phyloP scores from a whole-genome alignment of 495 filamentous ascomycete genomes.

The Lasiosphaeris hirsuta region DNA sequence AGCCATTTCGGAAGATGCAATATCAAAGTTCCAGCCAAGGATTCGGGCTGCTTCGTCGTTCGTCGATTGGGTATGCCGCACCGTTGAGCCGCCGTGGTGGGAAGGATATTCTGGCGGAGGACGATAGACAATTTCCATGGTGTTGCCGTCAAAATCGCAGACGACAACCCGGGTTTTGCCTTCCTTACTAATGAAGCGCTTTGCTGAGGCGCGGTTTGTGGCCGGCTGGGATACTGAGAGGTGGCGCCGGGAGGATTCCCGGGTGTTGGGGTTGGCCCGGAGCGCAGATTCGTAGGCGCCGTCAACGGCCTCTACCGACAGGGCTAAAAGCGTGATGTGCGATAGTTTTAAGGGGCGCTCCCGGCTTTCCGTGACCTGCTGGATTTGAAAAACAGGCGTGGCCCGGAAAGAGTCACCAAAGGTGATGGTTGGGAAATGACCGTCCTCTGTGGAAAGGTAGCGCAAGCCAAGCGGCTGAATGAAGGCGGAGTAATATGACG shows the following conservation, averaged over 20 bases:
- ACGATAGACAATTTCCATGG: slow-evolving; percentile 46
- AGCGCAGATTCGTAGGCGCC: slow-evolving; percentile 42
- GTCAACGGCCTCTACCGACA: slow-evolving; percentile 38
- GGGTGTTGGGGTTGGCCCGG: slow-evolving; percentile 36
- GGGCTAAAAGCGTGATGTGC: slow-evolving; percentile 39
- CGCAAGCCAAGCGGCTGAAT: slow-evolving; percentile 71
- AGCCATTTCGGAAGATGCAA: slow-evolving; percentile 25
- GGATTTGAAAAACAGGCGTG: slow-evolving; percentile 40
- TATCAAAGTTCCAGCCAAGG: slow-evolving; percentile 49
- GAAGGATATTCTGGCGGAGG: slow-evolving; percentile 27
- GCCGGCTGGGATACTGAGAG: slow-evolving; percentile 12
- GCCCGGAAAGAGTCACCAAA: slow-evolving; percentile 26
- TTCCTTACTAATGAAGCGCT: slow-evolving; percentile 13
- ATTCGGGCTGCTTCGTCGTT: slow-evolving; percentile 44
- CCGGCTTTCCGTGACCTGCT: slow-evolving; percentile 26
- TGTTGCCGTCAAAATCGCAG: slow-evolving; percentile 52
- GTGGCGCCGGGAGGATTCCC: slow-evolving; percentile 19
- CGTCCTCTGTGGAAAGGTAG: slow-evolving; percentile 51
- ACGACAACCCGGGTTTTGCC: slow-evolving; percentile 36
- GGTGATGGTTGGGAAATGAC: slow-evolving; percentile 30
- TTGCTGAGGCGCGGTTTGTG: slow-evolving; percentile 20
- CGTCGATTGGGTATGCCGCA: slow-evolving; percentile 34
- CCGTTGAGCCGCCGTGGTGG: slow-evolving; percentile 32
- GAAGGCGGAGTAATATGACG: slow-evolving; percentile 76
- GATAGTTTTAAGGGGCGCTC: slow-evolving; percentile 31